A percentile compares a stretch with the other conserved stretches of the same genome.
Evolutionary conservation across 352 stramenopile genomes (phyloP).

Genomic region (Phytophthora chlamydospora): DNA sequence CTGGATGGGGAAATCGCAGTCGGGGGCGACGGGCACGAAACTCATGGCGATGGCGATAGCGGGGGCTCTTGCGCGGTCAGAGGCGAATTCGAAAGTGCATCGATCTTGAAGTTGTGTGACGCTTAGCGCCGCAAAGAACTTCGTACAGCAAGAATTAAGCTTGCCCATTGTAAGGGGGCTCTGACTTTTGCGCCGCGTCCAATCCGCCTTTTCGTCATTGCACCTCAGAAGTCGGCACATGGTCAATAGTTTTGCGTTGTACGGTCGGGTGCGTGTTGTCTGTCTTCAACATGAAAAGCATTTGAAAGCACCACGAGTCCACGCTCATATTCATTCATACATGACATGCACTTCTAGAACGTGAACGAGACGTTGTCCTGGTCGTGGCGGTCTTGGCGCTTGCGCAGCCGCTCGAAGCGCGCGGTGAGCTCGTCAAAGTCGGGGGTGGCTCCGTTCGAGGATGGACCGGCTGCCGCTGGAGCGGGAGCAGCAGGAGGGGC

Average conservation of each 20-base stretch:
- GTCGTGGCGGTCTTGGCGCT: conserved; percentile 69
- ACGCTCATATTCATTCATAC: conserved; percentile 3
- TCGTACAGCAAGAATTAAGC: no score
- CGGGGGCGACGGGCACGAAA: conserved; percentile 61
- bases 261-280: no score
- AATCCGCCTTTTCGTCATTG: no score
- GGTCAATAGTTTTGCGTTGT: no score
- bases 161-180: no score
- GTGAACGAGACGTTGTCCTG: conserved; percentile 65
- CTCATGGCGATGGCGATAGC: conserved; percentile 34
- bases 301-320: background rate
- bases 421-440: conserved; percentile 95
- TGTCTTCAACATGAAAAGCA: no score
- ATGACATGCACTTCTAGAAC: conserved; percentile 46
- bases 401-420: conserved; percentile 91
- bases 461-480: conserved; percentile 10
- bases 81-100: conserved; percentile 16
- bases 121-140: no score
- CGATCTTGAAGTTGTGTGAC: conserved; percentile 16
- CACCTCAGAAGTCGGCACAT: no score
- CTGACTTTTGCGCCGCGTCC: no score
- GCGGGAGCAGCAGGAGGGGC: conserved; percentile 15
- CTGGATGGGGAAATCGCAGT: conserved; percentile 92
- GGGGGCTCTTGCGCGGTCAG: background rate
- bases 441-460: conserved; percentile 52